Conservation (phyloP, 306 rosid genomes). For the Ormosia semicastrata region DNA sequence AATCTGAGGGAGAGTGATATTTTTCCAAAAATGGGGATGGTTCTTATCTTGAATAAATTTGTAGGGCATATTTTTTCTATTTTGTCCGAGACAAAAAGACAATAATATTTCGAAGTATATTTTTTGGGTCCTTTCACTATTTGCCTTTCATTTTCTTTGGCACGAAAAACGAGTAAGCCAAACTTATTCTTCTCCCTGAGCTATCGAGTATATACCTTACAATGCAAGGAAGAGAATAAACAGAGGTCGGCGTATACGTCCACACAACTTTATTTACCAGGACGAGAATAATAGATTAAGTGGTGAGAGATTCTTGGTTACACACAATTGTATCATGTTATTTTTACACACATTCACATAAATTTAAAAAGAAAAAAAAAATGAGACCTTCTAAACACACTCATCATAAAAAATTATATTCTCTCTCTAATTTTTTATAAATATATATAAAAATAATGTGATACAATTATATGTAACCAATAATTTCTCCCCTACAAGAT, state of each 20-base stretch:
- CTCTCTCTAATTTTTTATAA: no score
- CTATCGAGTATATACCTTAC: neutral
- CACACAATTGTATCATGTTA: no score
- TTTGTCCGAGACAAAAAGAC: conserved; percentile 30
- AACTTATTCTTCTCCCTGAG: neutral
- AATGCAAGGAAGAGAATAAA: neutral
- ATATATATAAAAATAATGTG: no score
- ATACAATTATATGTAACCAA: no score
- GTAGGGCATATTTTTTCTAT: conserved; percentile 26
- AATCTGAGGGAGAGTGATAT: conserved; percentile 40
- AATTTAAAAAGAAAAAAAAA: no score
- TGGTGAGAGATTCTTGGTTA: no score
- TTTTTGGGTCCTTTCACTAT: conserved; percentile 27
- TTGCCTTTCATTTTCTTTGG: conserved; percentile 21
- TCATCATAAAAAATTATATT: no score
- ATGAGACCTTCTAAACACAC: no score
- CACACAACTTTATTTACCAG: neutral
- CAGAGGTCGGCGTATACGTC: neutral
- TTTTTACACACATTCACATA: no score
- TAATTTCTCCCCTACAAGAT: neutral
- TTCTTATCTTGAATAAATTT: conserved; percentile 31
- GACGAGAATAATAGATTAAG: neutral
- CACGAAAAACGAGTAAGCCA: conserved; percentile 16
- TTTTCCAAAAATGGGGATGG: conserved; percentile 35
- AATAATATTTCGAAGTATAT: conserved; percentile 24